These are phyloP conservation scores for Diaporthe helianthi DNA, from an alignment of 2,329 filamentous ascomycete genomes.

Conservation along the genomic window DNA sequence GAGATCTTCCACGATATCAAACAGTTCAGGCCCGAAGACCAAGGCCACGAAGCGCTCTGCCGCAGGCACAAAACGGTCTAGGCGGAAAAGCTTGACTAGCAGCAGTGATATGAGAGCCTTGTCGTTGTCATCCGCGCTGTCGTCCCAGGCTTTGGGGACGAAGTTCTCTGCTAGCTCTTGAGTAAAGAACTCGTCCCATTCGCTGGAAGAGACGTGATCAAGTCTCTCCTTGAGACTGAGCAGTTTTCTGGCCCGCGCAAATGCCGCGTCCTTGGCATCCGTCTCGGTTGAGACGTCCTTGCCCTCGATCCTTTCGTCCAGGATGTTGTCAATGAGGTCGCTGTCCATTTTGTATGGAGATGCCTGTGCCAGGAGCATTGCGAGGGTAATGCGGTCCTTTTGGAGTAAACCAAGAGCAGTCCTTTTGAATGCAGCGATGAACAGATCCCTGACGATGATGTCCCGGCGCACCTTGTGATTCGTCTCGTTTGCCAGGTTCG, in stretches of 20 bases:
- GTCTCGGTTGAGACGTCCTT: conserved; percentile 77
- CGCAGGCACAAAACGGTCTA: conserved; percentile 92
- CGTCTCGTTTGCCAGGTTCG: conserved; percentile 71
- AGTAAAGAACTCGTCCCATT: conserved; percentile 83
- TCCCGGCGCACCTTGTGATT: conserved; percentile 84
- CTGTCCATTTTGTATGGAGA: conserved; percentile 98
- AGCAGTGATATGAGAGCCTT: conserved; percentile 83
- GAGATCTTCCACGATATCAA: conserved; percentile 86
- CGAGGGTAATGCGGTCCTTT: conserved; percentile 91
- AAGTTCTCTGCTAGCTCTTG: conserved; percentile 88
- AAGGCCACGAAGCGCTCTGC: conserved; percentile 88
- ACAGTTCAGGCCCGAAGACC: conserved; percentile 83
- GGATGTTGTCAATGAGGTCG: conserved; percentile 81
- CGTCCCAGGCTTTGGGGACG: conserved; percentile 79
- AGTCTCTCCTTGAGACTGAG: conserved; percentile 76
- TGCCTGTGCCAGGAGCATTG: conserved; percentile 93
- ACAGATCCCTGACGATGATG: conserved; percentile 89
- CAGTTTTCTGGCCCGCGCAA: conserved; percentile 73
- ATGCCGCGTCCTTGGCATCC: conserved; percentile 70
- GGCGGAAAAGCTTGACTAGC: conserved; percentile 91
- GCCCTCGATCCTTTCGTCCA: conserved; percentile 79
- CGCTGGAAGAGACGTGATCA: conserved; percentile 63
- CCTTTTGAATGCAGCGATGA: conserved; percentile 88
- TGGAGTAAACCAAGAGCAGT: conserved; percentile 94
- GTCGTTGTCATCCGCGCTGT: conserved; percentile 70